Conservation (phyloP, 2,329 filamentous ascomycete genomes). For the Cryphonectria japonica region DNA sequence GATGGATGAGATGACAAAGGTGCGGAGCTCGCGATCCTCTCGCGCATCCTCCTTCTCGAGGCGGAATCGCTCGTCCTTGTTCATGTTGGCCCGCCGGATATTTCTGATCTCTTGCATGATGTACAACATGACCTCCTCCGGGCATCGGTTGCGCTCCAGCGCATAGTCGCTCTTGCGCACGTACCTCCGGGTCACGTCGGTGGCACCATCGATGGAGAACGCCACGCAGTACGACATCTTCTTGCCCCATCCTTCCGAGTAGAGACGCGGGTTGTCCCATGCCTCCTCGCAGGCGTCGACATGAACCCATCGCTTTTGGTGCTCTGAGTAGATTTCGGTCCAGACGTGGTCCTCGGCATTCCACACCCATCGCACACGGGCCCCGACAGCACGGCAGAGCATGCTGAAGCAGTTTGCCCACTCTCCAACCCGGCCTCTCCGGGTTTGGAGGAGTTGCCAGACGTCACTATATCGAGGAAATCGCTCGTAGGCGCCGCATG, state of each 20-base stretch:
- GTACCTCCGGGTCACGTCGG: slow-evolving; percentile 68
- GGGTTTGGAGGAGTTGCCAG: slow-evolving; percentile 86
- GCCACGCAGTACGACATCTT: slow-evolving; percentile 97
- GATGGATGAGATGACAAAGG: slow-evolving; percentile 74
- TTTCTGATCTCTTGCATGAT: slow-evolving; percentile 90
- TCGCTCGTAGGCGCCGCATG: slow-evolving; percentile 79
- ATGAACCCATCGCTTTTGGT: slow-evolving; percentile 93
- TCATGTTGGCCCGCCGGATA: slow-evolving; percentile 80
- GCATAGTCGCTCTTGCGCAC: slow-evolving; percentile 74
- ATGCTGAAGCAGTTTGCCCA: slow-evolving; percentile 99
- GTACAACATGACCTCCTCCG: slow-evolving; percentile 88
- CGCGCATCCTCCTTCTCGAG: slow-evolving; percentile 79
- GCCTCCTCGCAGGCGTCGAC: slow-evolving; percentile 93
- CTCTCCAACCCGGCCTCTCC: slow-evolving; percentile 85
- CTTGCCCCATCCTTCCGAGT: slow-evolving; percentile 93
- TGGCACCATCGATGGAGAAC: slow-evolving; percentile 85
- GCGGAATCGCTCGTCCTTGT: slow-evolving; percentile 81
- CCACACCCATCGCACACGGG: slow-evolving; percentile 95
- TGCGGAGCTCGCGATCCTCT: slow-evolving; percentile 75
- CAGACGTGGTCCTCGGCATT: slow-evolving; percentile 97
- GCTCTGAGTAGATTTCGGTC: slow-evolving; percentile 96
- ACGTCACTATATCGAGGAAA: slow-evolving; percentile 96
- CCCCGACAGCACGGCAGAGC: slow-evolving; percentile 91
- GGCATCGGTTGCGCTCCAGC: slow-evolving; percentile 74
- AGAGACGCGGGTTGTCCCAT: slow-evolving; percentile 92